These are phyloP conservation scores for Tilletia indica DNA, from an alignment of 1,284 basidiomycete genomes.

Conservation along the genomic window DNA sequence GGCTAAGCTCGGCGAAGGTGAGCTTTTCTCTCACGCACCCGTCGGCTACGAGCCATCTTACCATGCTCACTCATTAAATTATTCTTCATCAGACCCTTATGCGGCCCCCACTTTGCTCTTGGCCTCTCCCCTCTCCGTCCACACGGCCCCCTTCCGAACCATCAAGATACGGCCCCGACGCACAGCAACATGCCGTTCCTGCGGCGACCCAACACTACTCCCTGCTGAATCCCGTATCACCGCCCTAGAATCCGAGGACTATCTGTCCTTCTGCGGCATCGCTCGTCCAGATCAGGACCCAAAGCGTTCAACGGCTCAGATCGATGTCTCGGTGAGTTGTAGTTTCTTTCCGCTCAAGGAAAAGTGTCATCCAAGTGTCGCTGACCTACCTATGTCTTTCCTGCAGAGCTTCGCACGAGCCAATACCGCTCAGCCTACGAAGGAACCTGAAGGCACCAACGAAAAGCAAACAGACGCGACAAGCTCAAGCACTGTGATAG, in stretches of 20 bases:
- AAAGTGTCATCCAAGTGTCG: neutral
- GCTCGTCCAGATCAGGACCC: conserved; percentile 64
- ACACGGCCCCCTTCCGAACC: conserved; percentile 69
- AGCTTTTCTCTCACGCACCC: neutral
- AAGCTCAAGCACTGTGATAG: neutral
- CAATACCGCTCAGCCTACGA: neutral
- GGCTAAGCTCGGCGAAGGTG: conserved; percentile 37
- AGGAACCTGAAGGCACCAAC: neutral
- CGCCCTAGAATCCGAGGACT: conserved; percentile 44
- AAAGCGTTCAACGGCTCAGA: conserved; percentile 60
- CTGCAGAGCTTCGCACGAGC: neutral
- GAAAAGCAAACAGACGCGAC: neutral
- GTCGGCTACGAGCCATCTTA: neutral
- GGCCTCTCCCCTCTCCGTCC: conserved; percentile 68
- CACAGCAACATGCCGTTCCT: conserved; percentile 37
- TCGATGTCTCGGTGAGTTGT: conserved; percentile 58
- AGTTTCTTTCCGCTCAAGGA: neutral
- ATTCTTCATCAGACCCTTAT: conserved; percentile 32
- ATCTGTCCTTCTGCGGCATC: conserved; percentile 47
- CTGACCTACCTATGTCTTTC: neutral
- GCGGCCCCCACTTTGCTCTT: conserved; percentile 65
- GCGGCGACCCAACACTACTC: conserved; percentile 39
- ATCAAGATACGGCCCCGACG: conserved; percentile 68
- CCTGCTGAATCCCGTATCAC: conserved; percentile 27
- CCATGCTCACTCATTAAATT: neutral